Percentiles rank a stretch among this genome's conserved stretches.
phyloP scores from a whole-genome alignment of 192 early-diverging fungal species.

The Coemansia sp. region DNA sequence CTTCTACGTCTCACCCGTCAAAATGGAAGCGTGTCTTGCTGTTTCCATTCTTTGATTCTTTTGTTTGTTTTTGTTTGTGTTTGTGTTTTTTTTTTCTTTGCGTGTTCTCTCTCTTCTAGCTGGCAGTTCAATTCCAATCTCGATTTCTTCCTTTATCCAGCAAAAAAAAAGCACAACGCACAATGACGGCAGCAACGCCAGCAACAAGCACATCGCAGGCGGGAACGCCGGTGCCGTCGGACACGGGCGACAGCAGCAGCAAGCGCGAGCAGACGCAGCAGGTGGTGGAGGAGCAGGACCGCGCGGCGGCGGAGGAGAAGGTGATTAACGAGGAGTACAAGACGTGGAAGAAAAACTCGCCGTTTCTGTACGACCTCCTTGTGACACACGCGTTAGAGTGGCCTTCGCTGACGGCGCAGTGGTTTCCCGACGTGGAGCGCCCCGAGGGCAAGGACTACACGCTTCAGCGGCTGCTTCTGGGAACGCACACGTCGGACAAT shows the following conservation, averaged over 20 bases:
- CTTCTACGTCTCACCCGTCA: neutral
- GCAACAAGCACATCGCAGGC: constrained; percentile 47
- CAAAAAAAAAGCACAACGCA: neutral
- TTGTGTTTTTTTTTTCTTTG: neutral
- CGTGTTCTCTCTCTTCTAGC: too few species aligned
- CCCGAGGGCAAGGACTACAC: constrained; percentile 90
- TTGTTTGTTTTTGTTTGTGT: neutral
- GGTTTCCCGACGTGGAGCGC: constrained; percentile 93
- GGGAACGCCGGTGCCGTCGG: constrained; percentile 46
- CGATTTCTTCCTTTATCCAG: neutral
- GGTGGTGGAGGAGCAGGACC: constrained; percentile 44
- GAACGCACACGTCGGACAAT: constrained; percentile 95
- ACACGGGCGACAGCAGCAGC: constrained; percentile 23
- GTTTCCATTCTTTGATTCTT: neutral
- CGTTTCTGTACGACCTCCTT: constrained; percentile 97
- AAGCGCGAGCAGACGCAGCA: constrained; percentile 14
- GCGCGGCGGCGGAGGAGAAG: constrained; percentile 68
- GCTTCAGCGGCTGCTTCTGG: constrained; percentile 85
- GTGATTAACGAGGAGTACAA: constrained; percentile 97
- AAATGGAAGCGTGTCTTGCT: neutral
- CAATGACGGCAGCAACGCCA: constrained; percentile 31
- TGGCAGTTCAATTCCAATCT: too few species aligned
- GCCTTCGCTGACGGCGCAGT: constrained; percentile 96
- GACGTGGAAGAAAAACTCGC: constrained; percentile 99
- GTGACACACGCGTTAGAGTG: constrained; percentile 98